phyloP scores from a whole-genome alignment of 2,329 filamentous ascomycete genomes.

The Diatrype stigma region DNA sequence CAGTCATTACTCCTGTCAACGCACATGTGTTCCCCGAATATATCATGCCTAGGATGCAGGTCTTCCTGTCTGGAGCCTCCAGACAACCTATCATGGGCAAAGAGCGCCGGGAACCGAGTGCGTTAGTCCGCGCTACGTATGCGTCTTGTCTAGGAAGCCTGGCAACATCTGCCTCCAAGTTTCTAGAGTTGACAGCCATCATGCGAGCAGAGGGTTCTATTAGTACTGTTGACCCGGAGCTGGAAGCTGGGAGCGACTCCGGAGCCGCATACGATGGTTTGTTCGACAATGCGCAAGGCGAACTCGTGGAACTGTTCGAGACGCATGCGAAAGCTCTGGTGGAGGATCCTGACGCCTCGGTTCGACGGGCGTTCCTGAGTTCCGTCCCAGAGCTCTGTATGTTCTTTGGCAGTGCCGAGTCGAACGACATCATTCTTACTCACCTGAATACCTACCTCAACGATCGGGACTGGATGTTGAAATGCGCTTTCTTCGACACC shows the following conservation, averaged over 20 bases:
- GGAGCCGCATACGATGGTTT: constrained; percentile 74
- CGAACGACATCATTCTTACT: constrained; percentile 92
- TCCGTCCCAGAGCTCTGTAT: constrained; percentile 91
- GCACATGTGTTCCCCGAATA: constrained; percentile 67
- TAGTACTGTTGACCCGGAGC: constrained; percentile 70
- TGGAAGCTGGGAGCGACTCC: constrained; percentile 65
- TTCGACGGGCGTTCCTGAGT: constrained; percentile 83
- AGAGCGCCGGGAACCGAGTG: constrained; percentile 48
- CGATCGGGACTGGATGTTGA: constrained; percentile 92
- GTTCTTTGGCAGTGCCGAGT: constrained; percentile 88
- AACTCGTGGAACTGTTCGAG: constrained; percentile 81
- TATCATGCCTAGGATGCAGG: constrained; percentile 60
- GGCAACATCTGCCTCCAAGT: constrained; percentile 77
- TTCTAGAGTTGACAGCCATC: constrained; percentile 87
- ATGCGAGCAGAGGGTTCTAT: constrained; percentile 79
- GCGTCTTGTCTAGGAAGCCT: constrained; percentile 87
- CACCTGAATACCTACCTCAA: constrained; percentile 97
- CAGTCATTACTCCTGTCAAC: constrained; percentile 77
- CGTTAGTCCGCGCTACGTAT: constrained; percentile 83
- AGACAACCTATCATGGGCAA: constrained; percentile 29
- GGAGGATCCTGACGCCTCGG: constrained; percentile 79
- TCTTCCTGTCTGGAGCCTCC: constrained; percentile 42
- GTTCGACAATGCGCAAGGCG: constrained; percentile 81
- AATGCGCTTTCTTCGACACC: constrained; percentile 93
- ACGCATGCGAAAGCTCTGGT: constrained; percentile 83